A percentile compares a stretch with the other conserved stretches of the same genome.
These are phyloP conservation scores for Microsporum ferrugineum DNA, from an alignment of 2,329 filamentous ascomycete species.

Conservation along the genomic window DNA sequence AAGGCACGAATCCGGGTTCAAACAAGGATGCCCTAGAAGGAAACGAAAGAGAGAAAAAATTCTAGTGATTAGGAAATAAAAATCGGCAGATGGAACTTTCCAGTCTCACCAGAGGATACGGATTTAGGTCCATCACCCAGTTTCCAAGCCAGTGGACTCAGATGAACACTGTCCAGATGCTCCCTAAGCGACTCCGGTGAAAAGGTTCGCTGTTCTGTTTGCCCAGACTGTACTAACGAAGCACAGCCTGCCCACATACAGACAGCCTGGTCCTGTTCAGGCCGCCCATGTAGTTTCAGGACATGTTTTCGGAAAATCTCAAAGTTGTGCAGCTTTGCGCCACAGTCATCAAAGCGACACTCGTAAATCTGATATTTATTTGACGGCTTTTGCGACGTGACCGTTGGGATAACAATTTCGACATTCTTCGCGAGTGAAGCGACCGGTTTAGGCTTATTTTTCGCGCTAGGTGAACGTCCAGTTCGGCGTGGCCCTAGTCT, in stretches of 20 bases:
- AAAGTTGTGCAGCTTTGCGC: constrained; percentile 50
- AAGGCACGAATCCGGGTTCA: constrained; percentile 10
- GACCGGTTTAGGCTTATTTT: constrained; percentile 17
- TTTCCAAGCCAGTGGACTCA: constrained; percentile 45
- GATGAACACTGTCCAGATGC: constrained; percentile 43
- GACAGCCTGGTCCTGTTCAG: constrained; percentile 13
- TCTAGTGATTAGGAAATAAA: constrained; percentile 14
- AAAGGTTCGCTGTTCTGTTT: constrained; percentile 14
- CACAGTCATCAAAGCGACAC: constrained; percentile 49
- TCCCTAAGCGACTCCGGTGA: constrained; percentile 32
- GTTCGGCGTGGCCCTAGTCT: constrained; percentile 11
- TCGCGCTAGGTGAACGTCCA: constrained; percentile 23
- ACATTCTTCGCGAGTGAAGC: constrained; percentile 6
- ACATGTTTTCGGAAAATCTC: constrained; percentile 49
- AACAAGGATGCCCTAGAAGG: constrained; percentile 10
- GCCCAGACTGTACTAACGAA: background rate
- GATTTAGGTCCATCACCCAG: constrained; percentile 48
- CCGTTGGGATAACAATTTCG: constrained; percentile 16
- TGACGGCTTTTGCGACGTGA: constrained; percentile 6
- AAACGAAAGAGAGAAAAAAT: constrained; percentile 7
- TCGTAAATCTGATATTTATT: constrained; percentile 35
- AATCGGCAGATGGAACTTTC: constrained; percentile 13
- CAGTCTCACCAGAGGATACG: constrained; percentile 43
- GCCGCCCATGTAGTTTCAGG: constrained; percentile 41
- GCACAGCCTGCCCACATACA: constrained; percentile 28